phyloP scores from a whole-genome alignment of 2,329 filamentous ascomycete genomes.

The Metarhizium humberi region DNA sequence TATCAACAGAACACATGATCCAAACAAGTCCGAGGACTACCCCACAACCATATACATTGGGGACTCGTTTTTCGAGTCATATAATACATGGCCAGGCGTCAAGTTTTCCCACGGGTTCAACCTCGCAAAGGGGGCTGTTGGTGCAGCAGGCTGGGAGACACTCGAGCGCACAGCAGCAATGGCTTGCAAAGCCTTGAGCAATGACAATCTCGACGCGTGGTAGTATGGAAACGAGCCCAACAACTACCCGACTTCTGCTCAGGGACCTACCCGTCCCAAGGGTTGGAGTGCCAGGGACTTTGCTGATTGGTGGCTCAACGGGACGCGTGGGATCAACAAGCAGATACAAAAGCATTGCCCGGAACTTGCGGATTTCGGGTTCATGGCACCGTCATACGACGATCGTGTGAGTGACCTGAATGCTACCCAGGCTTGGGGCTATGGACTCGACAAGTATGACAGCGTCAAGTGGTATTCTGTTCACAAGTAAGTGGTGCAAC shows the following conservation, averaged over 20 bases:
- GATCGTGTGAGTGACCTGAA: constrained; percentile 44
- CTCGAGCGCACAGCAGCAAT: constrained; percentile 44
- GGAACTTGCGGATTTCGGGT: constrained; percentile 28
- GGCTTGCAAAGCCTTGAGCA: constrained; percentile 46
- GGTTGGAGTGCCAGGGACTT: constrained; percentile 47
- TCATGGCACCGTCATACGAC: constrained; percentile 45
- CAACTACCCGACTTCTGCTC: constrained; percentile 42
- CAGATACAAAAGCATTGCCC: constrained; percentile 41
- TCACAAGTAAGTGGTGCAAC: constrained; percentile 42
- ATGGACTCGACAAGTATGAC: constrained; percentile 37
- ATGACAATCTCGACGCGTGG: constrained; percentile 42
- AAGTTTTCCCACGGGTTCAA: constrained; percentile 57
- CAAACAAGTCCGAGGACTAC: constrained; percentile 43
- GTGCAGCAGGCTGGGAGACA: constrained; percentile 38
- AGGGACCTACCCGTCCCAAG: constrained; percentile 39
- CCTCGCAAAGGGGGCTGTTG: constrained; percentile 40
- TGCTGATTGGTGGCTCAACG: constrained; percentile 48
- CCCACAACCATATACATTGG: constrained; percentile 52
- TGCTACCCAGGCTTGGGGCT: constrained; percentile 37
- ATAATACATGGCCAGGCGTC: constrained; percentile 44
- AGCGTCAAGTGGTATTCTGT: constrained; percentile 44
- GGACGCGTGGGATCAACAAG: constrained; percentile 37
- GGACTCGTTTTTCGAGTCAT: constrained; percentile 54
- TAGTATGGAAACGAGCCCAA: constrained; percentile 45
- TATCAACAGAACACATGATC: constrained; percentile 42